Base-by-base conservation (phyloP, 2,329 filamentous ascomycete species). In the Bipolaris zeicola region DNA sequence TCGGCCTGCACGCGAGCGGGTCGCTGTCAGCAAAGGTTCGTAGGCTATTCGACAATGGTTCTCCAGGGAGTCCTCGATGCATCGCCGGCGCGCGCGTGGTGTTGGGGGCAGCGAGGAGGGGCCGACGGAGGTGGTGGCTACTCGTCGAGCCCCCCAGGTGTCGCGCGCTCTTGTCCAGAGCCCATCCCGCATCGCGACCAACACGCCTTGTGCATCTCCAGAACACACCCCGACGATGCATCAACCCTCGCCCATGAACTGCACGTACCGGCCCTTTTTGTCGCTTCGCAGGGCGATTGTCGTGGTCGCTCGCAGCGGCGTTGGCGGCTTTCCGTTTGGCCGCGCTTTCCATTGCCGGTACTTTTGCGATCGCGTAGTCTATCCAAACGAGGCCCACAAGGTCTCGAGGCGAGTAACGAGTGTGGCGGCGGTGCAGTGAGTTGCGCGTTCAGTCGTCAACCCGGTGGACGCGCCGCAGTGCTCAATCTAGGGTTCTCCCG, bases 201-300 rank as follows among this genome's bases (percentile, higher is more conserved):
- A 49, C 59, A 52, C 61, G 41, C 36, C 51, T 58, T 47, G 36
- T 58, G 31, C 59, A 48, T 61, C 60, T 59, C 64, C 61, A 46
- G 55, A 56, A 58, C 65, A 61, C 62, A 31, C 64, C 41, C 63
- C 65, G 62, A 63, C 62, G 57, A 64, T 66, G 62, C 62, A 62
- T 50, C 57, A 52, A 46, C 55, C 61, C 55, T 43, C 50, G 56
- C 61, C 57, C 49, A 55, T 54, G 53, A 43, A 28, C 56, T 71
- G 67, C 69, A 85, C 84, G 78, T 80, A 87, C 84, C 78, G 83
- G 79, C 57, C 83, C 67, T 77, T 84, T 85, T 75, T 82, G 80
- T 71, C 83, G 82, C 80, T 87, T 87, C 60, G 81, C 76, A 68
- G 82, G 80, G 71, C 82, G 83, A 65, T 80, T 78, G 61, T 82